phyloP scores from a whole-genome alignment of 768 basidiomycete species.

The Suillus fuscotomentosus region DNA sequence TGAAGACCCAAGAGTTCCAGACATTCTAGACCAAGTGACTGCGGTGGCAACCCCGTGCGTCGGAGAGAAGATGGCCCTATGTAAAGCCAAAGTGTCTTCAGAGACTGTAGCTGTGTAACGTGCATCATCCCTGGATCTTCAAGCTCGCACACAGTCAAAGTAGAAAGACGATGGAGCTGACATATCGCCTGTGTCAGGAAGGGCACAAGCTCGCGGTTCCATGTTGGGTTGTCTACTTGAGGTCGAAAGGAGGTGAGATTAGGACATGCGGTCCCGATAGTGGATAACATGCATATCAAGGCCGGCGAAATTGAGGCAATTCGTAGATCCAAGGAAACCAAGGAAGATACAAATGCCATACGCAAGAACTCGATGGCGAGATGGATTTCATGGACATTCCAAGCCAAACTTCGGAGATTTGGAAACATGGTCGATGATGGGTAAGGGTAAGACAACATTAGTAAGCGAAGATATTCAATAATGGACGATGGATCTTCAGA shows the following conservation, averaged over 20 bases:
- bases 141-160: not conserved
- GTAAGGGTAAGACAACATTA: slow-evolving; percentile 15
- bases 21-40: not conserved
- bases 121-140: not conserved
- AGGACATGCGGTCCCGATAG: slow-evolving; percentile 21
- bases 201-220: not conserved
- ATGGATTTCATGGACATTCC: slow-evolving; percentile 19
- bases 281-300: slow-evolving; percentile 15
- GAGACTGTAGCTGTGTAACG: not conserved
- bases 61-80: not conserved
- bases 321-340: slow-evolving; percentile 16
- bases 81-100: not conserved
- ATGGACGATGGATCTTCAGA: slow-evolving; percentile 19
- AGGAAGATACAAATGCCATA: slow-evolving; percentile 24
- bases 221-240: not conserved
- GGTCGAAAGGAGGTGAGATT: slow-evolving; percentile 22
- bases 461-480: slow-evolving; percentile 5
- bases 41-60: not conserved
- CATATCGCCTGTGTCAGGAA: not conserved
- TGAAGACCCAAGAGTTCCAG: not conserved
- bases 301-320: not conserved
- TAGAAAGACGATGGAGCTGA: not conserved
- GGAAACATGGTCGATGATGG: slow-evolving; percentile 23
- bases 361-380: slow-evolving; percentile 21
- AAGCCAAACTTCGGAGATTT: slow-evolving; percentile 22